Conservation (phyloP, 805 yeast species). For the Candida vaughaniae region DNA sequence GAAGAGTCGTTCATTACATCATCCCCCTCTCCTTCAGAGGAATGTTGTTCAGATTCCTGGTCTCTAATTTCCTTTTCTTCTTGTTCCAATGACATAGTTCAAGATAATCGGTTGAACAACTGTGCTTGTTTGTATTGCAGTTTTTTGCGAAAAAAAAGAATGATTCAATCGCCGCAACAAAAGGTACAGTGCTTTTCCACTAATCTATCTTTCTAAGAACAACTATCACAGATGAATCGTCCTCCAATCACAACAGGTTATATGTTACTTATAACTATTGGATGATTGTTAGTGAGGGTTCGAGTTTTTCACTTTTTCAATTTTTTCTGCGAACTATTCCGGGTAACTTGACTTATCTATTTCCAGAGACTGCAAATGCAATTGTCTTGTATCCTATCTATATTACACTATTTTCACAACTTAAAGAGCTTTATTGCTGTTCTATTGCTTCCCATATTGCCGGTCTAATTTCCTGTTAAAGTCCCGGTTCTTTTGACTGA, state of each 20-base stretch:
- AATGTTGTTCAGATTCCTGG: slow-evolving; percentile 14
- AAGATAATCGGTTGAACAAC: no score
- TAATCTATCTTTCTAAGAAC: no score
- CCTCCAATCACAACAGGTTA: slow-evolving; percentile 2
- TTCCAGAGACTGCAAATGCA: no score
- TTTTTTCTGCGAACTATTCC: slow-evolving; percentile 5
- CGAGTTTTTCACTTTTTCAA: slow-evolving; percentile 4
- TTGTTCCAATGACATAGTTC: slow-evolving; percentile 1
- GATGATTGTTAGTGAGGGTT: slow-evolving; percentile 4
- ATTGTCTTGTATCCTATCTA: no score
- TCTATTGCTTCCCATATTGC: slow-evolving; percentile 44
- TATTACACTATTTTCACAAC: no score
- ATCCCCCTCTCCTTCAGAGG: slow-evolving; percentile 35
- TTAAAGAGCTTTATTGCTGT: no score
- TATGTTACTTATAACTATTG: slow-evolving; percentile 3
- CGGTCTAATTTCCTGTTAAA: slow-evolving; percentile 69
- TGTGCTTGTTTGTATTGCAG: no score
- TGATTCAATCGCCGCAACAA: no score
- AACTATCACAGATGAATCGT: slow-evolving; percentile 1
- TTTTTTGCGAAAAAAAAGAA: no score
- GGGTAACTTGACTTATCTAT: no score
- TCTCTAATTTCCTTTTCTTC: slow-evolving; percentile 40
- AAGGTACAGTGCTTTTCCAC: no score
- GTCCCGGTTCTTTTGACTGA: slow-evolving; percentile 71
- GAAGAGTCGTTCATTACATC: slow-evolving; percentile 56